Conservation (phyloP, 1,284 basidiomycete genomes). For the Moesziomyces sp. region DNA sequence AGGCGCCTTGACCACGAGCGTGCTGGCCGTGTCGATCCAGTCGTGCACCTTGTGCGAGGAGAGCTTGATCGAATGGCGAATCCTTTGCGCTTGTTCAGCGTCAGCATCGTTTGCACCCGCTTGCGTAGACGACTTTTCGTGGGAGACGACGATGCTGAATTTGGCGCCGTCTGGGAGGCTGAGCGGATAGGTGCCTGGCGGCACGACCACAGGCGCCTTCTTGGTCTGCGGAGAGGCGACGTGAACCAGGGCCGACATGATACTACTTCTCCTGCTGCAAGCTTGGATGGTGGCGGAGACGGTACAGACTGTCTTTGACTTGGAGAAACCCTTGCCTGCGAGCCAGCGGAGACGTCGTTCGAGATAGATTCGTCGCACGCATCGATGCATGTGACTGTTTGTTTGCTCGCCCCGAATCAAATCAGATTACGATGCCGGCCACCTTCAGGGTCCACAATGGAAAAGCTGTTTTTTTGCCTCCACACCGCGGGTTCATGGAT, state of each 20-base stretch:
- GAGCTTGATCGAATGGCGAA: conserved; percentile 23
- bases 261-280: background rate
- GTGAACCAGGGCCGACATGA: conserved; percentile 43
- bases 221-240: conserved; percentile 36
- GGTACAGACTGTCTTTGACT: background rate
- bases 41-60: conserved; percentile 24
- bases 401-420: conserved; percentile 4
- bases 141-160: conserved; percentile 38
- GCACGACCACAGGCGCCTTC: conserved; percentile 26
- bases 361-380: background rate
- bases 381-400: background rate
- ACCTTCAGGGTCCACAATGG: conserved; percentile 9
- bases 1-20: conserved; percentile 36
- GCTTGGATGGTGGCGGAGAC: background rate
- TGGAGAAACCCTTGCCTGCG: background rate
- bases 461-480: background rate
- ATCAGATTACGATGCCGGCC: conserved; percentile 6
- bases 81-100: conserved; percentile 12
- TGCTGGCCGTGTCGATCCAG: conserved; percentile 30
- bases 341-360: background rate
- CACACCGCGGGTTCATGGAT: background rate
- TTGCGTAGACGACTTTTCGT: conserved; percentile 11
- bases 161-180: conserved; percentile 38
- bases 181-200: conserved; percentile 24
- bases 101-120: background rate